Percentiles rank a stretch among this genome's conserved stretches.
These are phyloP conservation scores for Coffea eugenioides DNA, from an alignment of 257 asterid genomes.

Conservation along the genomic window DNA sequence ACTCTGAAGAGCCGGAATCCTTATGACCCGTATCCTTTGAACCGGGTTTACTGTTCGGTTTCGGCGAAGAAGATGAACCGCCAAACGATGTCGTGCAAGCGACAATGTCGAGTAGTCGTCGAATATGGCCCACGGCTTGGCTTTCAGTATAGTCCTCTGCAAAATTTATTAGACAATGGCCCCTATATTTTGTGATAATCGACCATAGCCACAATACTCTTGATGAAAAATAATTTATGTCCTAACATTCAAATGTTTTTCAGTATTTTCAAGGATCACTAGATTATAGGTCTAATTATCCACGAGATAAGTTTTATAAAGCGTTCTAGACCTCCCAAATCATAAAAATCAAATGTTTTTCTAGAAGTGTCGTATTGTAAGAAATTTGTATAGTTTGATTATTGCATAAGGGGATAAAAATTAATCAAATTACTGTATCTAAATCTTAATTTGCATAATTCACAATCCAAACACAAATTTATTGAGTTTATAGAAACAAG, in stretches of 20 bases:
- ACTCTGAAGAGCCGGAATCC: constrained; percentile 31
- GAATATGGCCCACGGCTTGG: constrained; percentile 59
- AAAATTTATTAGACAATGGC: background rate
- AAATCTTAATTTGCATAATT: too few relatives aligned
- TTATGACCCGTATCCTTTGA: constrained; percentile 29
- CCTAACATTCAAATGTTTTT: background rate
- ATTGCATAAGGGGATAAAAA: too few relatives aligned
- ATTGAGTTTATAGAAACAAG: background rate
- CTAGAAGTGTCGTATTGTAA: too few relatives aligned
- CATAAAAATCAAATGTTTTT: too few relatives aligned
- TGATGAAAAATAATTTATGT: background rate
- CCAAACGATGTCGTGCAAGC: constrained; percentile 69
- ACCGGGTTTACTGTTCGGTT: constrained; percentile 39
- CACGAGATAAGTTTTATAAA: too few relatives aligned
- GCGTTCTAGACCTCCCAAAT: too few relatives aligned
- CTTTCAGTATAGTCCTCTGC: constrained; percentile 70
- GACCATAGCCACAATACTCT: background rate
- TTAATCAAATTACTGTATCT: too few relatives aligned
- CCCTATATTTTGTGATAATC: background rate
- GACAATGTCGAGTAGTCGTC: constrained; percentile 68
- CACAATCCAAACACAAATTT: background rate
- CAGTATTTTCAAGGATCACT: too few relatives aligned
- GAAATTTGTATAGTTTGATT: too few relatives aligned
- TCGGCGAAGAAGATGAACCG: constrained; percentile 37
- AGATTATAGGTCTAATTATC: too few relatives aligned